Base-by-base conservation (phyloP, 2,329 filamentous ascomycete genomes). In the Aspergillus fructus region DNA sequence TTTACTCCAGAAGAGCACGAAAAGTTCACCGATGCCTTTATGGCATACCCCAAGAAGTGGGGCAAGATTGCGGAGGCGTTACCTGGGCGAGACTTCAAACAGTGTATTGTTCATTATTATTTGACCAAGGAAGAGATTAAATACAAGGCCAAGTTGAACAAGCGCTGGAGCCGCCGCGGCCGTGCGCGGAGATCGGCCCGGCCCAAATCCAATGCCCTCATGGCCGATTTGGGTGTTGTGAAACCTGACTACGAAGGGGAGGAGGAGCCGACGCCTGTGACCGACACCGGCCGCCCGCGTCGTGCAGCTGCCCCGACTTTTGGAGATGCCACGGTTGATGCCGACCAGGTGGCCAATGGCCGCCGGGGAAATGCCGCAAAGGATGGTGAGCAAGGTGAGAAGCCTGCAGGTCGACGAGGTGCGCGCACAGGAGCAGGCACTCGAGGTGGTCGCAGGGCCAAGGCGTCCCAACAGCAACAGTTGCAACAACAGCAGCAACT, bases 91-190 rank as follows among this genome's bases (percentile, higher is more conserved):
- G 72, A 74, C 39, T 81, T 77, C 67, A 73, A 78, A 61, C 74
- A 81, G 54, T 81, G 79, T 59, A 80, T 81, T 49, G 65, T 76
- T 52, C 79, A 81, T 62, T 81, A 81, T 60, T 81, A 81, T 61
- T 66, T 79, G 54, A 81, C 79, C 4, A 81, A 81, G 62, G 73
- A 76, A 56, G 74, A 78, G 46, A 76, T 77, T 53, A 79, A 78
- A 49, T 81, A 81, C 66, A 81, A 81, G 62, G 78, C 78, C 13
- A 77, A 79, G 51, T 71, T 79, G 55, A 76, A 76, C 62, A 78
- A 78, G 62, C 71, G 75, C 52, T 78, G 76, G 71, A 75, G 74
- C 56, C 73, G 76, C 27, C 74, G 74, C 46, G 73, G 74, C 21
- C 71, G 75, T 42, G 72, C 74, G 12, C 68, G 68, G 45, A 71